A percentile compares a stretch with the other conserved stretches of the same genome.
These are phyloP conservation scores for Pisolithus marmoratus DNA, from an alignment of 768 basidiomycete genomes.

Conservation along the genomic window DNA sequence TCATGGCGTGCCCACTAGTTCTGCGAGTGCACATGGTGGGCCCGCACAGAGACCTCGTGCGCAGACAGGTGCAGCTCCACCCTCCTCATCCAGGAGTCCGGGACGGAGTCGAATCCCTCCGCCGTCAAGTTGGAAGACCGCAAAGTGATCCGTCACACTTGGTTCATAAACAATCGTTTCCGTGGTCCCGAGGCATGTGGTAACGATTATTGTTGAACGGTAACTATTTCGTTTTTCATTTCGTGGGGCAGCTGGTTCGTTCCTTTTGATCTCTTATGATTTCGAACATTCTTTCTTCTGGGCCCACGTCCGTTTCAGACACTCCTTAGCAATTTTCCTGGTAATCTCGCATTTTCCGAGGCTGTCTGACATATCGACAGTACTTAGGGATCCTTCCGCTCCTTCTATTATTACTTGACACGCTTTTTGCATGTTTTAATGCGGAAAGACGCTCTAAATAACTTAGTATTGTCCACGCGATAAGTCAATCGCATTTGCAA, in stretches of 20 bases:
- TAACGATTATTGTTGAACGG: too few relatives aligned
- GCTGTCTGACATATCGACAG: background rate
- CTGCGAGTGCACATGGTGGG: conserved; percentile 17
- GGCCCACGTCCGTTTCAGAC: background rate
- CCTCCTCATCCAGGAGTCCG: conserved; percentile 10
- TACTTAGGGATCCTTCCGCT: background rate
- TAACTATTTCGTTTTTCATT: too few relatives aligned
- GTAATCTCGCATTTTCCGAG: background rate
- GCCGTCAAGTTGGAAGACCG: conserved; percentile 58
- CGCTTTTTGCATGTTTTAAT: too few relatives aligned
- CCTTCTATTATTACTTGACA: too few relatives aligned
- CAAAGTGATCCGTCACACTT: conserved; percentile 7
- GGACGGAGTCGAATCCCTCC: conserved; percentile 36
- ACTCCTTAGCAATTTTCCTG: background rate
- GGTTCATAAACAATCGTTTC: background rate
- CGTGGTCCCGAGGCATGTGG: background rate
- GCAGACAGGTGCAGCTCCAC: conserved; percentile 22
- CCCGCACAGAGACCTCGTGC: conserved; percentile 26
- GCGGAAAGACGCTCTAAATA: too few relatives aligned
- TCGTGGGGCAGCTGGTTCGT: background rate
- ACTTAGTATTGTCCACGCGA: too few relatives aligned
- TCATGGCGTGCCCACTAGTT: conserved; percentile 7
- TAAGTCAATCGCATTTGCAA: too few relatives aligned
- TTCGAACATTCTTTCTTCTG: background rate
- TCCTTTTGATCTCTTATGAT: background rate